phyloP scores from a whole-genome alignment of 1,284 basidiomycete genomes.

The Austroboletus niveus region DNA sequence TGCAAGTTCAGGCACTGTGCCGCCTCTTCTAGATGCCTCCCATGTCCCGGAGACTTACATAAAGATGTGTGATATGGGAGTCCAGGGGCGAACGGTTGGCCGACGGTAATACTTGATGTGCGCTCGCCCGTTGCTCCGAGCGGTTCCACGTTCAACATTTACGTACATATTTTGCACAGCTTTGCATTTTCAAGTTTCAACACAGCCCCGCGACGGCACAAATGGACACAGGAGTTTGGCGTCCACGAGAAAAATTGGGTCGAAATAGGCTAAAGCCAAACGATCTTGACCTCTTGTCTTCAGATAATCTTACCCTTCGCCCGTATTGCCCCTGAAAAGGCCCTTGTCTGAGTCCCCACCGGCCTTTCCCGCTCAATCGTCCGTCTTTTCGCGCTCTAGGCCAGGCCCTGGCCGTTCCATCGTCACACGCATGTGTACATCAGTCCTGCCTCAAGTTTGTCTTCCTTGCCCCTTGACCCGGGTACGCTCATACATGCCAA shows the following conservation, averaged over 20 bases:
- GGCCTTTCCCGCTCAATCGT: not conserved
- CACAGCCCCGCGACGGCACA: not conserved
- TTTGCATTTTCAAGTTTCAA: too few relatives aligned
- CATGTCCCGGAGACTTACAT: too few relatives aligned
- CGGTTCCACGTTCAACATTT: too few relatives aligned
- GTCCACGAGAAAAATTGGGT: not conserved
- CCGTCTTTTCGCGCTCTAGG: not conserved
- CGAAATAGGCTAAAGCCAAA: conserved; percentile 3
- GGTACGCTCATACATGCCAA: not conserved
- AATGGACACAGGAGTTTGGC: not conserved
- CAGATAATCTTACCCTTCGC: not conserved
- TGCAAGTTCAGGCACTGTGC: too few relatives aligned
- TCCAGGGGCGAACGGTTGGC: not conserved
- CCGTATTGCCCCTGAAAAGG: not conserved
- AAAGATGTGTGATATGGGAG: too few relatives aligned
- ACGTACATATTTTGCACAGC: too few relatives aligned
- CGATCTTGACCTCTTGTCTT: not conserved
- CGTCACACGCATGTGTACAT: not conserved
- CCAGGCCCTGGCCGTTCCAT: not conserved
- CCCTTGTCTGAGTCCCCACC: not conserved
- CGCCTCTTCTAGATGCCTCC: too few relatives aligned
- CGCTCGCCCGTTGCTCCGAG: too few relatives aligned
- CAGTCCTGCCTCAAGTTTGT: not conserved
- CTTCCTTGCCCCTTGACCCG: not conserved
- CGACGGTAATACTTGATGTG: not conserved